Percentiles rank a stretch among this genome's conserved stretches.
phyloP scores from a whole-genome alignment of 257 asterid species.

The Plectranthus barbatus region DNA sequence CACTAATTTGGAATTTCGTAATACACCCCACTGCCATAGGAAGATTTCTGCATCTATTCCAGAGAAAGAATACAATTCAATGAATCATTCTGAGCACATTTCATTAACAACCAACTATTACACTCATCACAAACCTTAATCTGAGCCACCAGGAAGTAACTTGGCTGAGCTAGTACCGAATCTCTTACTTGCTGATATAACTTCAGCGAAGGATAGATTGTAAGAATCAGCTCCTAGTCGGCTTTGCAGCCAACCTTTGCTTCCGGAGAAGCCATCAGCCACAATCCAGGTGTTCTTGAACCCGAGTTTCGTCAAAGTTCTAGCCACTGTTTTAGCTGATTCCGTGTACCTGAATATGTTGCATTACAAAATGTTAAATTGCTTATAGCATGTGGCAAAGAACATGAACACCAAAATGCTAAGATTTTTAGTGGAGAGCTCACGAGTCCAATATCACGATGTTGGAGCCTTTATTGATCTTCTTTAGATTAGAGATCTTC shows the following conservation, averaged over 20 bases:
- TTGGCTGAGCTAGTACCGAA: conserved; percentile 56
- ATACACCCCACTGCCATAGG: too few relatives aligned
- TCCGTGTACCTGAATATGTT: conserved; percentile 84
- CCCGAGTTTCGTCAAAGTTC: conserved; percentile 69
- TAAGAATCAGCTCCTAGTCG: conserved; percentile 74
- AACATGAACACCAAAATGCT: background rate
- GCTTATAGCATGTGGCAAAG: too few relatives aligned
- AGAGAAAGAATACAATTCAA: too few relatives aligned
- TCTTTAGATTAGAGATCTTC: conserved; percentile 87
- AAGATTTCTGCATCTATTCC: too few relatives aligned
- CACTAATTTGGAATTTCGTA: too few relatives aligned
- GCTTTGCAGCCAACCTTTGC: conserved; percentile 93
- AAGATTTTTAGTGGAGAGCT: conserved; percentile 27
- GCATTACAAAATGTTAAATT: too few relatives aligned
- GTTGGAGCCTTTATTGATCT: conserved; percentile 65
- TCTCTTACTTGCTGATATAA: conserved; percentile 46
- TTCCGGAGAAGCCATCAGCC: conserved; percentile 81
- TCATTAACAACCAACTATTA: too few relatives aligned
- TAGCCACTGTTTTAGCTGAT: conserved; percentile 76
- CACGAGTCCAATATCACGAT: conserved; percentile 86
- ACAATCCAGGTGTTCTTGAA: conserved; percentile 80
- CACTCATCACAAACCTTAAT: conserved; percentile 28
- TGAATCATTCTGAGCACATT: too few relatives aligned
- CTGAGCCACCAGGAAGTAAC: conserved; percentile 69
- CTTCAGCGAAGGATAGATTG: conserved; percentile 57